Evolutionary conservation across 441 rosid species (phyloP).

Genomic region (Populus trichocarpa): DNA sequence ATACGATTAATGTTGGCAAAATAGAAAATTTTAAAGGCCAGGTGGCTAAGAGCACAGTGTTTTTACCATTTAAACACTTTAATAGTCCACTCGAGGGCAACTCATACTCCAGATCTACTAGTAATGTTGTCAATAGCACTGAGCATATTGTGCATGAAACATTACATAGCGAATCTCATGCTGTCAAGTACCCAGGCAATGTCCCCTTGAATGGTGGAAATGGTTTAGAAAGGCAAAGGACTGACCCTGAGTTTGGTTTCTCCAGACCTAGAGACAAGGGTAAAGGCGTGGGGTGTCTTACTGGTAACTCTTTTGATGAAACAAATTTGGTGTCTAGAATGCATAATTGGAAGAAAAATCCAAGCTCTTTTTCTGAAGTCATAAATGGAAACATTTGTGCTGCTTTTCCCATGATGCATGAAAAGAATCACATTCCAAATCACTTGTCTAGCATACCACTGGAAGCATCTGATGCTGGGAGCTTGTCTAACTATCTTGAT

Average conservation of each 20-base stretch:
- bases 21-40: constrained; percentile 18
- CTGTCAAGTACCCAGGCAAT: constrained; percentile 20
- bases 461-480: constrained; percentile 25
- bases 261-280: constrained; percentile 26
- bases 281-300: constrained; percentile 23
- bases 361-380: constrained; percentile 15
- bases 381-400: constrained; percentile 13
- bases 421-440: constrained; percentile 10
- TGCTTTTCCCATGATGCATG: constrained; percentile 25
- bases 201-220: constrained; percentile 19
- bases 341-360: constrained; percentile 23
- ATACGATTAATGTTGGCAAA: constrained; percentile 11
- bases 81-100: constrained; percentile 18
- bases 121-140: constrained; percentile 6
- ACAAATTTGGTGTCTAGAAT: constrained; percentile 26
- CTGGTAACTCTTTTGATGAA: constrained; percentile 16
- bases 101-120: constrained; percentile 14
- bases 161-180: constrained; percentile 25
- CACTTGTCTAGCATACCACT: constrained; percentile 14
- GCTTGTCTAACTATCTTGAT: constrained; percentile 19
- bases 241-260: constrained; percentile 26
- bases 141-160: constrained; percentile 21
- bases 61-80: constrained; percentile 16
- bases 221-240: constrained; percentile 22
- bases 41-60: constrained; percentile 11